phyloP scores from a whole-genome alignment of 2,329 filamentous ascomycete species.

The Arthrinium puccinioides region DNA sequence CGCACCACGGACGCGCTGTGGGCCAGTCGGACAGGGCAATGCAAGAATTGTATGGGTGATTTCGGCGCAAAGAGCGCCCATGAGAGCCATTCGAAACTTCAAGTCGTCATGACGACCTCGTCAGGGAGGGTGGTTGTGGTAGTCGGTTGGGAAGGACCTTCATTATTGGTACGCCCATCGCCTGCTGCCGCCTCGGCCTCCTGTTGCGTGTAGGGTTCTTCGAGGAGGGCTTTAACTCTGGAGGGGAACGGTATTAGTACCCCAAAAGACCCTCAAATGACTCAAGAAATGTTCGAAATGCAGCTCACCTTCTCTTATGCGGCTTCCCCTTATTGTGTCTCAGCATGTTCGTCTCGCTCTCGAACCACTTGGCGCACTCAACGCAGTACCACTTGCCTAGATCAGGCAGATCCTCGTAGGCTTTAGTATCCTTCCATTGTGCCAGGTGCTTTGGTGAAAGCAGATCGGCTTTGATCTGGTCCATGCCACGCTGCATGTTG shows the following conservation, averaged over 20 bases:
- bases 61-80: background rate
- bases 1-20: too few species aligned
- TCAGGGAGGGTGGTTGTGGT: slow-evolving; percentile 22
- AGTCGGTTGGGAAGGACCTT: slow-evolving; percentile 17
- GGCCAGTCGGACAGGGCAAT: too few species aligned
- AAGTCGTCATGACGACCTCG: slow-evolving; percentile 31
- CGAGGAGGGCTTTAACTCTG: slow-evolving; percentile 74
- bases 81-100: too few species aligned
- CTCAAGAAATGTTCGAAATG: background rate
- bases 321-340: slow-evolving; percentile 81
- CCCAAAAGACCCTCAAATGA: slow-evolving; percentile 10
- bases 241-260: slow-evolving; percentile 1
- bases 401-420: slow-evolving; percentile 78
- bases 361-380: slow-evolving; percentile 95
- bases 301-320: slow-evolving; percentile 74
- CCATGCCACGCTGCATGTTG: slow-evolving; percentile 72
- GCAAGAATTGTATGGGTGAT: background rate
- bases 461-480: slow-evolving; percentile 84
- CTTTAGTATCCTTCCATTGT: slow-evolving; percentile 71
- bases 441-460: slow-evolving; percentile 71
- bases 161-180: slow-evolving; percentile 64
- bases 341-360: slow-evolving; percentile 68
- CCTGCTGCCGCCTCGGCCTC: slow-evolving; percentile 77
- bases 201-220: slow-evolving; percentile 80
- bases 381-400: slow-evolving; percentile 82